Evolutionary conservation across 805 yeast species (phyloP).

Genomic region (Lipomyces lipofer): DNA sequence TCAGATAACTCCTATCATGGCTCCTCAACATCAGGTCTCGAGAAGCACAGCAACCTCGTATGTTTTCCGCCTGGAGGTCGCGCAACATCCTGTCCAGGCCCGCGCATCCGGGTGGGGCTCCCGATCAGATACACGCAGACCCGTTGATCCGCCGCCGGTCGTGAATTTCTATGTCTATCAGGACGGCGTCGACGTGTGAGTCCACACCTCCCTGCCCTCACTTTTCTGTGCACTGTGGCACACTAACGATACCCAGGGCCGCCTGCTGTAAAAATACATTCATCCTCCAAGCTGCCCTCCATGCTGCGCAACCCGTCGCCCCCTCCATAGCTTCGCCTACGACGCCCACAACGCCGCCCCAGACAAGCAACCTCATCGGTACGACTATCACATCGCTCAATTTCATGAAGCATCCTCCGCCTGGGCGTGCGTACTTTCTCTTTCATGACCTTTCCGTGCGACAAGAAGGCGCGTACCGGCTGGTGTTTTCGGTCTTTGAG

Average conservation of each 20-base stretch:
- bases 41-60: too few species aligned
- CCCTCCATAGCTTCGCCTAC: background rate
- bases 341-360: slow-evolving; percentile 19
- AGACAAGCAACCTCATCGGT: slow-evolving; percentile 26
- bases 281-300: slow-evolving; percentile 33
- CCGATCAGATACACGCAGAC: slow-evolving; percentile 39
- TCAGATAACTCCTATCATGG: too few species aligned
- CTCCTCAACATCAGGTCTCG: too few species aligned
- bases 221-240: slow-evolving; percentile 1
- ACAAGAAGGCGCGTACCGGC: slow-evolving; percentile 39
- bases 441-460: slow-evolving; percentile 40
- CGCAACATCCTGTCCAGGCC: slow-evolving; percentile 40
- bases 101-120: slow-evolving; percentile 42
- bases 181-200: slow-evolving; percentile 28
- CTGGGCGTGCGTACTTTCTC: slow-evolving; percentile 38
- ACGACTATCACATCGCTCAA: slow-evolving; percentile 25
- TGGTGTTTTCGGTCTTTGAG: slow-evolving; percentile 38
- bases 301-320: slow-evolving; percentile 6
- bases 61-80: slow-evolving; percentile 24
- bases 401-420: slow-evolving; percentile 33
- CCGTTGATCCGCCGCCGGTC: slow-evolving; percentile 43
- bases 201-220: slow-evolving; percentile 12
- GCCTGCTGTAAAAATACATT: slow-evolving; percentile 31
- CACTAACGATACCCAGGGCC: slow-evolving; percentile 12
- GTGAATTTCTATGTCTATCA: slow-evolving; percentile 30